These are phyloP conservation scores for Cryphonectria carpinicola DNA, from an alignment of 2,329 filamentous ascomycete genomes.

Conservation along the genomic window DNA sequence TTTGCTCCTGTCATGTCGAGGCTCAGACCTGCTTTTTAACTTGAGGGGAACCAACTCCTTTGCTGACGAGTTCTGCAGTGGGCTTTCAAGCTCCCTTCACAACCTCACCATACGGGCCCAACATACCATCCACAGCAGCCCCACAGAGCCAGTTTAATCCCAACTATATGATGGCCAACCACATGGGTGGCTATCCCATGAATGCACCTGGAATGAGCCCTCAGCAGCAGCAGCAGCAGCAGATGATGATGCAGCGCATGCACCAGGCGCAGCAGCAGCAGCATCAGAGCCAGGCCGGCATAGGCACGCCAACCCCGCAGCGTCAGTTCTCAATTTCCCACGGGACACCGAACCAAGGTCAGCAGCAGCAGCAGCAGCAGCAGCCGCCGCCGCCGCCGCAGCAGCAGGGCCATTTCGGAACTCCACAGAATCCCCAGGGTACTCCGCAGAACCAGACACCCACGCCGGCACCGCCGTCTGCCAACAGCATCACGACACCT, in stretches of 20 bases:
- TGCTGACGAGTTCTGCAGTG: slow-evolving; percentile 45
- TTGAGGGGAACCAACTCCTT: not conserved
- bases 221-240: slow-evolving; percentile 28
- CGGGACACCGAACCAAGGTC: slow-evolving; percentile 30
- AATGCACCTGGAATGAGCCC: slow-evolving; percentile 48
- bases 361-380: slow-evolving; percentile 23
- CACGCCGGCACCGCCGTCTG: slow-evolving; percentile 38
- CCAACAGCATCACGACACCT: slow-evolving; percentile 50
- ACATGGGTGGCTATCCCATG: slow-evolving; percentile 61
- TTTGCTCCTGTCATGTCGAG: not conserved
- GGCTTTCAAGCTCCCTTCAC: slow-evolving; percentile 63
- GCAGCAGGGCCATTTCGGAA: slow-evolving; percentile 37
- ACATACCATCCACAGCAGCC: slow-evolving; percentile 52
- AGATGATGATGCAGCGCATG: slow-evolving; percentile 29
- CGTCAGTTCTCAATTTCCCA: slow-evolving; percentile 28
- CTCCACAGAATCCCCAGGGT: slow-evolving; percentile 38
- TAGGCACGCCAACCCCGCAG: slow-evolving; percentile 35
- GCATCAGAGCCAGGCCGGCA: slow-evolving; percentile 30
- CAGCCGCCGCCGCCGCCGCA: not conserved
- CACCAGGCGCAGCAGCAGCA: slow-evolving; percentile 24
- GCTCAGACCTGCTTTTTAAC: not conserved
- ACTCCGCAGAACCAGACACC: slow-evolving; percentile 41
- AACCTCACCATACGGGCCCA: slow-evolving; percentile 59
- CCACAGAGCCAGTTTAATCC: slow-evolving; percentile 53
- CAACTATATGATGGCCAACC: slow-evolving; percentile 61